phyloP scores from a whole-genome alignment of 805 yeast species.

The Ogataea allantospora region DNA sequence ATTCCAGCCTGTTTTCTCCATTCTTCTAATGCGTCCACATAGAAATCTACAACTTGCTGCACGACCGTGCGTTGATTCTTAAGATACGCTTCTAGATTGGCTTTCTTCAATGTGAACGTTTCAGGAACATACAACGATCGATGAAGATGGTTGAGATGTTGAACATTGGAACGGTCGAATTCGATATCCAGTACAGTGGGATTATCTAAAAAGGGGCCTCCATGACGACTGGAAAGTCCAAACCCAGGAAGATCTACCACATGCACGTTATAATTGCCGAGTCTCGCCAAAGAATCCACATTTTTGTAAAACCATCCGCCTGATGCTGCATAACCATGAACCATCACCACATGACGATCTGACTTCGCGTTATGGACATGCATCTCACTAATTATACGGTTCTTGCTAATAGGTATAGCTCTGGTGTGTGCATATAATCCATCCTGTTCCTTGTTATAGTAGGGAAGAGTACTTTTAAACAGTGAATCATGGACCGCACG shows the following conservation, averaged over 20 bases:
- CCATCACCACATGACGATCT: constrained; percentile 42
- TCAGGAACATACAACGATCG: constrained; percentile 26
- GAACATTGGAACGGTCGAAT: constrained; percentile 22
- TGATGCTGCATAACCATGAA: constrained; percentile 60
- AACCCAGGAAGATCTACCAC: constrained; percentile 52
- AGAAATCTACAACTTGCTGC: constrained; percentile 50
- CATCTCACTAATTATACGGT: constrained; percentile 1
- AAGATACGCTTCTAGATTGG: constrained; percentile 28
- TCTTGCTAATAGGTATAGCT: constrained; percentile 7
- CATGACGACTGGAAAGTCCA: constrained; percentile 53
- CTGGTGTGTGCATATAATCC: constrained; percentile 19
- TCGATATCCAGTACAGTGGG: constrained; percentile 27
- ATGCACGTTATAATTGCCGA: constrained; percentile 30
- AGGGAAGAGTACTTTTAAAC: constrained; percentile 24
- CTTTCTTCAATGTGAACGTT: constrained; percentile 12
- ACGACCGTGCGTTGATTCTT: constrained; percentile 39
- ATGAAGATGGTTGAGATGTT: constrained; percentile 24
- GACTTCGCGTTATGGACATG: neutral
- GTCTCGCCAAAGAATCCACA: constrained; percentile 41
- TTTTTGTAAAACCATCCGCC: constrained; percentile 57
- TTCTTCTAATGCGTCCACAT: constrained; percentile 55
- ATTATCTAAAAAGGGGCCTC: constrained; percentile 23
- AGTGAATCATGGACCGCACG: constrained; percentile 26
- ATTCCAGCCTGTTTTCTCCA: constrained; percentile 58
- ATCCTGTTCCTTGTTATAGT: constrained; percentile 20